A percentile compares a stretch with the other conserved stretches of the same genome.
Conservation (phyloP, 345 rosid genomes). For the Citrus reticulata region DNA sequence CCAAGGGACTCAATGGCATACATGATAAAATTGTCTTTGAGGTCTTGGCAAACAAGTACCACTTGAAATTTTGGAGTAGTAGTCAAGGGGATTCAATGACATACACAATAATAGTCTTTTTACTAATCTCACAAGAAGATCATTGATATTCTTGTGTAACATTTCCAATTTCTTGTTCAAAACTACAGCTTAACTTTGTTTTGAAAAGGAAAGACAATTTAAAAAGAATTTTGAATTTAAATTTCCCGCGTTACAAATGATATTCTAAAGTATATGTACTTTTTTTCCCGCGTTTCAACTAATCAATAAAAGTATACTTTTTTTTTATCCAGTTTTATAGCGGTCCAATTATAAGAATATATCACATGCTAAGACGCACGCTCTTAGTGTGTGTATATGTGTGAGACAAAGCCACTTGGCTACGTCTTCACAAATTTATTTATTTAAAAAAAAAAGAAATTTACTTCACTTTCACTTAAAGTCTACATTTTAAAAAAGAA, state of each 20-base stretch:
- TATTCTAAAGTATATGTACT: background rate
- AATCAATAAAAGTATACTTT: background rate
- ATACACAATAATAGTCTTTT: background rate
- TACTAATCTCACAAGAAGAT: background rate
- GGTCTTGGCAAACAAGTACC: background rate
- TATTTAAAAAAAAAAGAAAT: too few species aligned
- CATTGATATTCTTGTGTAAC: background rate
- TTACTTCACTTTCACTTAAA: background rate
- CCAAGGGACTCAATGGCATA: background rate
- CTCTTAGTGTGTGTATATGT: background rate
- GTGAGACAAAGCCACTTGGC: background rate
- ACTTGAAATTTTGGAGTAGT: background rate
- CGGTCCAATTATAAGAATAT: background rate
- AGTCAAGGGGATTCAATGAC: background rate
- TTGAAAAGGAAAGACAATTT: background rate
- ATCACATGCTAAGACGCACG: background rate
- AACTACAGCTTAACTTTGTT: background rate
- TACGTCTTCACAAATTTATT: background rate
- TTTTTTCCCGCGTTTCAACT: background rate
- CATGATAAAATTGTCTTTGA: background rate
- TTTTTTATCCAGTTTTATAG: background rate
- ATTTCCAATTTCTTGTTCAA: background rate
- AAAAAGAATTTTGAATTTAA: background rate
- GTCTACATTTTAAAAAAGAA: too few species aligned
- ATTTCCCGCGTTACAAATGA: background rate